Evolutionary conservation across 768 basidiomycete genomes (phyloP), one percentile per base, ranked within the genome.

Genomic region (Termitomyces bulborhizus): DNA sequence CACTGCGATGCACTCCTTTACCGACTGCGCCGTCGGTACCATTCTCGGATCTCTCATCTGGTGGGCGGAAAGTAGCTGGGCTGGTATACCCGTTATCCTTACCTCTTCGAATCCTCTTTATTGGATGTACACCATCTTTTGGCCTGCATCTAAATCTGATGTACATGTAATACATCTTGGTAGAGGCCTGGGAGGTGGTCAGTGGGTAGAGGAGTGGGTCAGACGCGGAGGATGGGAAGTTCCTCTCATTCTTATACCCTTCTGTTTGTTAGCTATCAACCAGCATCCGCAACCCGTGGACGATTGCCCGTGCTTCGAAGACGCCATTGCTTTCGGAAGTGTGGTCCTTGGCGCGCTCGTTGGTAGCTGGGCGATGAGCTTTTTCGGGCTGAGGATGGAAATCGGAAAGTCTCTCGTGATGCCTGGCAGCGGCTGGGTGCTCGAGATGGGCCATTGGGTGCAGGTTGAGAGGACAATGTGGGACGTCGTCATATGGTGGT

Each of bases 301-400:
- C 55, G 93, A 96, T 63, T 98, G 96, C 61, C 96, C 96, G 2
- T 98, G 96, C 70, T 99, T 97, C 69, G 96, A 97, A 66, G 96
- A 98, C 64, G 92, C 95, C 3, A 95, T 98, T 49, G 93, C 96
- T 0, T 88, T 94, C 60, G 72, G 89, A n/a, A 86, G 90, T 26
- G 93, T 93, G 41, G 76, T 90, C 16, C 74, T 88, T 36, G 96
- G 96, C n/a, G 73, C 77, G 18, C 71, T 81, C 24, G 66, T 93
- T 0, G 83, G 82, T 0, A 76, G 80, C 43, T 97, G 94, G 93
- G 75, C 69, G 29, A 76, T 76, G 64, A 61, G 67, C 11, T 76
- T 75, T 39, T 68, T 69, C 41, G 78, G 74, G n/a, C 65, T 76
- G 13, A 73, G 71, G 53, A 64, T 65, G 46, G 58, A 60, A 0